Base-by-base conservation (phyloP, 345 rosid genomes). In the Melaleuca alternifolia region DNA sequence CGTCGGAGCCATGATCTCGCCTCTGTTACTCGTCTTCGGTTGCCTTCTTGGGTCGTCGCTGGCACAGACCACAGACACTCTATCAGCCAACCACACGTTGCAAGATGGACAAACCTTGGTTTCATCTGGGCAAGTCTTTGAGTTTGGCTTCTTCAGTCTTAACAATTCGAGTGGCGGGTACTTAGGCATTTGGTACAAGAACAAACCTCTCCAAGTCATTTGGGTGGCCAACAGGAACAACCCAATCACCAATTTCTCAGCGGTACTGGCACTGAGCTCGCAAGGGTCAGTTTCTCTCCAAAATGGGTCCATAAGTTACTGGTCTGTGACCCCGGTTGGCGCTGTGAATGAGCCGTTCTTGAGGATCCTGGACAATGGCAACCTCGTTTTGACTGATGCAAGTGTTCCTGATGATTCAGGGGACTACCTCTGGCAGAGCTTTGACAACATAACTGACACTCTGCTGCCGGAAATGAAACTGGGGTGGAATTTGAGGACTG, bases 391-490 rank as follows among this genome's bases (percentile, higher is more conserved):
- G 85, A 71, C 41, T 21, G 87, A 71, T 2, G 85, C 56, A 51
- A 75, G 54, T 46, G 48, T 18, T 37, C 50, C 33, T n/a, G 88
- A 50, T 5, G 15, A 11, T 56, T 52, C 89, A 28, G 83, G 79
- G 8, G 65, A 76, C 10, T 84, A 50, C 57, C 76, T 87, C 20
- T 89, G 92, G 92, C 89, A 91, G 71, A 89, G 92, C 56, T 89
- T 89, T 62, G 91, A 91, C 30, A 62, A 89, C 61, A 86, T 89
- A 28, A 65, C 89, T 11, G 84, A 90, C 51, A 86, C 88, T 16
- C 28, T 89, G 71, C 83, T 90, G 54, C 88, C 90, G 7, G 91
- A 89, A 33, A 90, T 90, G 91, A 92, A 90, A 61, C 86, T 88
- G 7, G 93, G 92, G 3, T 88, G 89, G 91, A 81, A 88, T 79